phyloP scores from a whole-genome alignment of 768 basidiomycete genomes.

The Suillus ampliporus region DNA sequence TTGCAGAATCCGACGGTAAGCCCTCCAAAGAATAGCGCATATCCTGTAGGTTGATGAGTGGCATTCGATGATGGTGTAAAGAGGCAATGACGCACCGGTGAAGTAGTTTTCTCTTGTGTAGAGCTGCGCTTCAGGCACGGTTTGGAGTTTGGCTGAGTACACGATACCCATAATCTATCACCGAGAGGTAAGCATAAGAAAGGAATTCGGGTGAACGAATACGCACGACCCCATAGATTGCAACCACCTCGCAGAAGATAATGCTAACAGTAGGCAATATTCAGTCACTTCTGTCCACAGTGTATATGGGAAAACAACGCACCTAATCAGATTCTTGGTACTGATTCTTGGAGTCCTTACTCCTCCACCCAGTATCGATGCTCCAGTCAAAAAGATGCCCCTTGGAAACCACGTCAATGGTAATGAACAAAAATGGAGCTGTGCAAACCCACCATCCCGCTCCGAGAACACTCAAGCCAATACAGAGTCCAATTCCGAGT shows the following conservation, averaged over 20 bases:
- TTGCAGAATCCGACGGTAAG: constrained; percentile 94
- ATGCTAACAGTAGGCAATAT: constrained; percentile 56
- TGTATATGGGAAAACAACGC: constrained; percentile 20
- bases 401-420: constrained; percentile 45
- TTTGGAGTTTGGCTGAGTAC: constrained; percentile 81
- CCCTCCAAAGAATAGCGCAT: constrained; percentile 96
- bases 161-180: constrained; percentile 93
- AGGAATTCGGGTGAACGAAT: not conserved
- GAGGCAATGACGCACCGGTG: constrained; percentile 60
- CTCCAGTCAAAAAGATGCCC: constrained; percentile 97
- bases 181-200: not conserved
- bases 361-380: constrained; percentile 97
- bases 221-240: constrained; percentile 94
- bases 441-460: constrained; percentile 83
- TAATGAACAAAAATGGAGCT: not conserved
- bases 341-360: constrained; percentile 91
- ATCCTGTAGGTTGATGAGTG: constrained; percentile 55
- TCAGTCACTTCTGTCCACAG: not conserved
- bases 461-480: constrained; percentile 91
- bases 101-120: constrained; percentile 92
- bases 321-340: constrained; percentile 99
- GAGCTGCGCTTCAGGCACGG: constrained; percentile 64
- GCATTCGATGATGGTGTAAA: not conserved
- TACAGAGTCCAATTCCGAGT: constrained; percentile 89
- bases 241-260: constrained; percentile 99